Base-by-base conservation (phyloP, 768 basidiomycete species). In the Sporobolomyces roseus region DNA sequence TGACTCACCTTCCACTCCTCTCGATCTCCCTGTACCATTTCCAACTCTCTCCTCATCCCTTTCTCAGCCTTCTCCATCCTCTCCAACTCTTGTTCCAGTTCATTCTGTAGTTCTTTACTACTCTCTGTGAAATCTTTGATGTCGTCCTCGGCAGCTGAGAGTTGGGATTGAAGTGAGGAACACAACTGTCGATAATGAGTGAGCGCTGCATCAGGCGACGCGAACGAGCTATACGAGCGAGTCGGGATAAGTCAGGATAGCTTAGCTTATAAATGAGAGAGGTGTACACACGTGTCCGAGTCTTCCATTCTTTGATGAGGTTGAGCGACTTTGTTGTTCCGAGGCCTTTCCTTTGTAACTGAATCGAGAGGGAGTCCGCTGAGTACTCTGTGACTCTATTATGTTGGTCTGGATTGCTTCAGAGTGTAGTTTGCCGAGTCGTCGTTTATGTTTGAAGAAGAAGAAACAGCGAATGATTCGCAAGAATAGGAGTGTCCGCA, bases 21-120 rank as follows among this genome's bases (percentile, higher is more conserved):
- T 71, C 87, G 83, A 77, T 92, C 91, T 45, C 79, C 79, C 76
- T 90, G 88, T 54, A 88, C 83, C 74, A 83, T 85, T 29, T 91
- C 90, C 10, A 60, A n/a, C 41, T 70, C 71, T 16, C 21, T 43
- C 30, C 68, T 54, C 58, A 75, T 54, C 21, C 63, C 65, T 77
- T 87, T 85, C 77, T 91, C 89, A 1, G 88, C 83, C 79, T 86
- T 88, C 81, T 93, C 90, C 46, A 91, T 89, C 61, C 88, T 83
- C 77, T 90, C 89, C 65, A 98, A 81, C 78, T 98, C 94, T 70
- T 84, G 84, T 83, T 93, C 92, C 73, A 97, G 80, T 79, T 97
- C 94, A 65, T 91, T 89, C 80, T 94, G 92, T 41, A 94, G 84
- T 73, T 93, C 91, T 79, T 89, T 91, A 81, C 89, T 88, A 70